Conservation (phyloP, 345 rosid species). For the Kernera saxatilis region DNA sequence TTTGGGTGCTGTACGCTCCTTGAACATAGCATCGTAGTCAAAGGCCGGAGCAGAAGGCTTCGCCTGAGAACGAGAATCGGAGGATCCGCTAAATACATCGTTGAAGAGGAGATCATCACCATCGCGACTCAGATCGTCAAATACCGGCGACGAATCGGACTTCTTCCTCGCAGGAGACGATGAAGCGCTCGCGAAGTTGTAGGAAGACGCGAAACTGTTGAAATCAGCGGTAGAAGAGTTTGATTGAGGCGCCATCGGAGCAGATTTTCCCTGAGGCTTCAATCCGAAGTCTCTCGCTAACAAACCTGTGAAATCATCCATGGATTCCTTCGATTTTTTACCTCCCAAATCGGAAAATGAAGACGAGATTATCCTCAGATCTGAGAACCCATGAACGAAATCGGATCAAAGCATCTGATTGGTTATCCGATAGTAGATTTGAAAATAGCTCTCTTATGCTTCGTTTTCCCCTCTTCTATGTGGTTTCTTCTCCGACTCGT, state of each 20-base stretch:
- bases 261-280: conserved; percentile 73
- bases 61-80: conserved; percentile 25
- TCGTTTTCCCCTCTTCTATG: not conserved
- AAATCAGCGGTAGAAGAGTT: conserved; percentile 15
- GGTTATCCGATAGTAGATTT: not conserved
- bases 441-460: not conserved
- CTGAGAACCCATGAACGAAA: not conserved
- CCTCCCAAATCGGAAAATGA: conserved; percentile 27
- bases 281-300: conserved; percentile 57
- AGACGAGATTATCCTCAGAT: not conserved
- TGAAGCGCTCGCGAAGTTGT: conserved; percentile 33
- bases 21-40: conserved; percentile 48
- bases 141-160: conserved; percentile 34
- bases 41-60: conserved; percentile 27
- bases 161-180: conserved; percentile 17
- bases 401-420: not conserved
- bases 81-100: conserved; percentile 51
- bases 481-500: not conserved
- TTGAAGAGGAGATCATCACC: conserved; percentile 33
- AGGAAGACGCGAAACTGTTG: conserved; percentile 17
- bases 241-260: conserved; percentile 66
- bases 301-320: conserved; percentile 71
- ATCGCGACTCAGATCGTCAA: conserved; percentile 35
- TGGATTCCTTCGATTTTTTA: conserved; percentile 16
- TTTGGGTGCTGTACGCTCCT: conserved; percentile 32